Evolutionary conservation across 805 yeast genomes (phyloP), one percentile per base, ranked within the genome.

Genomic region (Myxozyma neotropica): DNA sequence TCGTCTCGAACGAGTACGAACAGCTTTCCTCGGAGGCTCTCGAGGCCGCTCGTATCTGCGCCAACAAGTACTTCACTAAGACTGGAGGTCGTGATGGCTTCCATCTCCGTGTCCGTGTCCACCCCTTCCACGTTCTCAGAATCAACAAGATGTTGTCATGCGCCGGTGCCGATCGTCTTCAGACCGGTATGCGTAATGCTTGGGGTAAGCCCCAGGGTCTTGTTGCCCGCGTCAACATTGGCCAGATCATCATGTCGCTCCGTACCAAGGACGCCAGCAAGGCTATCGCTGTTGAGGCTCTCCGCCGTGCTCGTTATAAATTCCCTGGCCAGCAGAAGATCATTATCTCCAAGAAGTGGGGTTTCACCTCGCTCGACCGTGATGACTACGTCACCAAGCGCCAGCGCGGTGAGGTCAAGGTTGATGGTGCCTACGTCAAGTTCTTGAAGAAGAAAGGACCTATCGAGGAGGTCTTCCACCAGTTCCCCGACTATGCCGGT

Each of bases 161-260:
- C 86, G 99, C 99, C 84, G 99, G 99, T 89, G 99, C 99, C 80
- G 99, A 94, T 93, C 91, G 99, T 89, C 87, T 94, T 83, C 99
- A 94, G 85, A 98, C 94, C 85, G 99, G 99, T 92, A 94, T 94
- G 99, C 93, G 99, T 90, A 96, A 96, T 86, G 99, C 99, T 79
- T 94, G 98, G 98, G 99, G 99, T 91, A 94, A 94, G 86, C 99
- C 99, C 76, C 97, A 92, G 76, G 99, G 99, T 86, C 85, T 91
- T 77, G 99, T 98, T 75, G 99, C 99, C 75, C 91, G 99, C 82
- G 98, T 94, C 79, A 83, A 83, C 83, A 94, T 94, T 81, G 99
- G 99, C 78, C 99, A 94, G 85, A 87, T 94, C 79, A 86, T 94
- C 79, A 86, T 94, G 83, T 93, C 98, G 71, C 90, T 90, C 80